Conservation (phyloP, 1,139 yeast species). For the Lodderomyces metapsilosis region DNA sequence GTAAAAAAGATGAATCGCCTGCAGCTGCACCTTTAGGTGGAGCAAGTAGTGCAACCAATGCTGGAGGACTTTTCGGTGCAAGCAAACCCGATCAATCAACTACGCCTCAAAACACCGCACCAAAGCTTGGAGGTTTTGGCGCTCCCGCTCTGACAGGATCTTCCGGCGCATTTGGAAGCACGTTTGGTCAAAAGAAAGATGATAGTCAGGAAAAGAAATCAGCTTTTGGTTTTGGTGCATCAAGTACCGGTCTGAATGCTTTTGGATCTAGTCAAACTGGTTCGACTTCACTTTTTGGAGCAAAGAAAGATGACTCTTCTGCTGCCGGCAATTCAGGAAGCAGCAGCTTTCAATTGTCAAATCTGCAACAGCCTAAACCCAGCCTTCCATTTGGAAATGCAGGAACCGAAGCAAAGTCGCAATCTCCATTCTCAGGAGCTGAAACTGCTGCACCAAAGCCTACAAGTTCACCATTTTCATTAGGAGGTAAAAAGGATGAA, state of each 20-base stretch:
- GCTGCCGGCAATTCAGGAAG: neutral
- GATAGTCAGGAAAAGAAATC: constrained; percentile 12
- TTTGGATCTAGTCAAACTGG: constrained; percentile 11
- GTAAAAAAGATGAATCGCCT: constrained; percentile 22
- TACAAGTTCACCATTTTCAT: constrained; percentile 6
- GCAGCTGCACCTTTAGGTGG: constrained; percentile 17
- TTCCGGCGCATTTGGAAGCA: constrained; percentile 13
- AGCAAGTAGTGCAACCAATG: constrained; percentile 10
- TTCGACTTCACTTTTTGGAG: constrained; percentile 22
- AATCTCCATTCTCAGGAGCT: neutral
- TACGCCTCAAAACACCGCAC: constrained; percentile 7
- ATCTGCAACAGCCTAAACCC: neutral
- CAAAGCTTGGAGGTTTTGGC: constrained; percentile 16
- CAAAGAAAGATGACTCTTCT: constrained; percentile 14
- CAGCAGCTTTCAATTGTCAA: neutral
- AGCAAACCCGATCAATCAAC: constrained; percentile 9
- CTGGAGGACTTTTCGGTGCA: constrained; percentile 20
- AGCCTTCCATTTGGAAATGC: neutral
- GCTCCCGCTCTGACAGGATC: constrained; percentile 12
- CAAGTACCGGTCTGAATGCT: constrained; percentile 10
- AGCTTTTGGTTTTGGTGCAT: constrained; percentile 6
- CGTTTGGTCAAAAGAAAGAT: constrained; percentile 21
- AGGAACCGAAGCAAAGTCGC: neutral
- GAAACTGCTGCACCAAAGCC: constrained; percentile 3
- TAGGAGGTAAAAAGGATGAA: constrained; percentile 26